These are phyloP conservation scores for Begonia loranthoides DNA, from an alignment of 306 rosid genomes.

Conservation along the genomic window DNA sequence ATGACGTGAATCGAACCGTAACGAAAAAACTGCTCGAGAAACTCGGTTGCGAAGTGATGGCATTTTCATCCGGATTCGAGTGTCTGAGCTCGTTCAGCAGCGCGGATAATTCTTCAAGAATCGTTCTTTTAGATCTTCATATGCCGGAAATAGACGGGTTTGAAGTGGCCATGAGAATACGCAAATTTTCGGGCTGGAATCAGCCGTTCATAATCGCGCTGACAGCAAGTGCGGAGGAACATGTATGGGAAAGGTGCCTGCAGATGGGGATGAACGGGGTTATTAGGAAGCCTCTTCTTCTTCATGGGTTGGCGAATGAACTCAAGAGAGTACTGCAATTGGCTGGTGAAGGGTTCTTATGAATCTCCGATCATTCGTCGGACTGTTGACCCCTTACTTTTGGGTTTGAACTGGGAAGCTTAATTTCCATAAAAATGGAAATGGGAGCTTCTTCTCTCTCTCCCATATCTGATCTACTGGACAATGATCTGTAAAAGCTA, in stretches of 20 bases:
- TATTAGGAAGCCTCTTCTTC: constrained; percentile 54
- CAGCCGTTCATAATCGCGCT: constrained; percentile 71
- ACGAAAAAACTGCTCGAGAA: constrained; percentile 75
- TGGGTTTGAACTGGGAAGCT: no score
- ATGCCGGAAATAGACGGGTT: constrained; percentile 87
- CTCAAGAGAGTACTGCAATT: constrained; percentile 39
- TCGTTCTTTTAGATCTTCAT: constrained; percentile 60
- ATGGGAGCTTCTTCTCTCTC: no score
- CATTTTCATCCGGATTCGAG: constrained; percentile 62
- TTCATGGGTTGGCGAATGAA: constrained; percentile 50
- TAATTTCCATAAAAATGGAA: no score
- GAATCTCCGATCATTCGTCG: no score
- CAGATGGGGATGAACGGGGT: constrained; percentile 68
- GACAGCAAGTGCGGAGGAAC: constrained; percentile 51
- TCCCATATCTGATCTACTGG: no score
- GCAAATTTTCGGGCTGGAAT: constrained; percentile 34
- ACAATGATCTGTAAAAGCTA: no score
- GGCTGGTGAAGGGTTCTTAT: constrained; percentile 23
- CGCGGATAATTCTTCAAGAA: constrained; percentile 22
- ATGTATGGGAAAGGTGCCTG: constrained; percentile 53
- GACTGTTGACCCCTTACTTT: no score
- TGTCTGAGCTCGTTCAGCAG: constrained; percentile 40
- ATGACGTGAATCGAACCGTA: constrained; percentile 50
- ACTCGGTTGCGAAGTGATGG: constrained; percentile 59
- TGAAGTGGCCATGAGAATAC: constrained; percentile 48